Conservation (phyloP, 2,329 filamentous ascomycete species). For the Didymosphaeria variabile region DNA sequence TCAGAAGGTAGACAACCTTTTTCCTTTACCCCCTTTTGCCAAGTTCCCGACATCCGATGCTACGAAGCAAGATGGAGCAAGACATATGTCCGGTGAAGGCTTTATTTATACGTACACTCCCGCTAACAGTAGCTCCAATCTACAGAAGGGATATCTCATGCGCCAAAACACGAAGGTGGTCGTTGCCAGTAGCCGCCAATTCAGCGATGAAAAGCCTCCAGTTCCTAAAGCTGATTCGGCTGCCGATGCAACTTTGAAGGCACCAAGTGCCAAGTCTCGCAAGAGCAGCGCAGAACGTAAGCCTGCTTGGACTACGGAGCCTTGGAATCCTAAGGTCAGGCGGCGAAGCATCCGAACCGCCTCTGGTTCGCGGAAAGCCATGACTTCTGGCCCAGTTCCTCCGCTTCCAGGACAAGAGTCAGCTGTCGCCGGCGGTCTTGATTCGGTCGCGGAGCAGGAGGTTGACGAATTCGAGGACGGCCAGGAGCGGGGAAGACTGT, state of each 20-base stretch:
- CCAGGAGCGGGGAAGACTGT: constrained; percentile 87
- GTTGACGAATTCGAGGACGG: constrained; percentile 74
- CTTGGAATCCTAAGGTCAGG: constrained; percentile 86
- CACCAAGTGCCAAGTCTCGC: constrained; percentile 76
- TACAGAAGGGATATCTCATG: constrained; percentile 98
- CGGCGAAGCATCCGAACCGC: constrained; percentile 70
- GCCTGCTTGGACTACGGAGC: constrained; percentile 95
- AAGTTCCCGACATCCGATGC: constrained; percentile 38
- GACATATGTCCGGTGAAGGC: constrained; percentile 39
- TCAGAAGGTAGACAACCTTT: constrained; percentile 83
- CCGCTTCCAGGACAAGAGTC: constrained; percentile 90
- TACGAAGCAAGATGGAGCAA: constrained; percentile 28
- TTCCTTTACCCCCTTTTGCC: constrained; percentile 47
- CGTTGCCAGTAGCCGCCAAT: constrained; percentile 76
- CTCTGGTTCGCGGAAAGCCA: constrained; percentile 67
- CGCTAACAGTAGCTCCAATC: constrained; percentile 59
- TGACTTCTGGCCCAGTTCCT: constrained; percentile 72
- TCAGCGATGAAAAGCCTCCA: constrained; percentile 68
- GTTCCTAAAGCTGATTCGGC: constrained; percentile 53
- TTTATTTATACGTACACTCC: constrained; percentile 42
- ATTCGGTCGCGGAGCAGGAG: constrained; percentile 75
- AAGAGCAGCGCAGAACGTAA: constrained; percentile 72
- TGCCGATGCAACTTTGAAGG: constrained; percentile 56
- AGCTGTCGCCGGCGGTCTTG: constrained; percentile 70
- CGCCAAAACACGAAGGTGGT: constrained; percentile 98